These are phyloP conservation scores for Cyclostephanos invisitatus DNA, from an alignment of 108 stramenopile genomes.

Conservation along the genomic window DNA sequence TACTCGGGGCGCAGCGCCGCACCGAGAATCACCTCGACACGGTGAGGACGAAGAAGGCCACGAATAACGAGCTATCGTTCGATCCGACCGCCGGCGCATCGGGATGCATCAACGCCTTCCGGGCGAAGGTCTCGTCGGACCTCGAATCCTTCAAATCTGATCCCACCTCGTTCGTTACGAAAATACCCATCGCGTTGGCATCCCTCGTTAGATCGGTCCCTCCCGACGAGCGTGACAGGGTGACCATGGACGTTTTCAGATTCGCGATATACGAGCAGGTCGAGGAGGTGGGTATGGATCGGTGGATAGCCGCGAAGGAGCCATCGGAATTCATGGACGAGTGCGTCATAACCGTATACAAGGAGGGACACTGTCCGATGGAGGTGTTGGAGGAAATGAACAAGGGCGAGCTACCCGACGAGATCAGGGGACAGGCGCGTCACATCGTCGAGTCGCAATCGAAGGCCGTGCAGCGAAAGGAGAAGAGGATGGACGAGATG, in stretches of 20 bases:
- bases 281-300: constrained; percentile 79
- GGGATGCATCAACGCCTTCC: constrained; percentile 38
- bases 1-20: constrained; percentile 67
- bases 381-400: constrained; percentile 85
- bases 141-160: constrained; percentile 36
- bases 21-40: constrained; percentile 72
- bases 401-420: constrained; percentile 79
- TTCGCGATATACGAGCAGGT: constrained; percentile 86
- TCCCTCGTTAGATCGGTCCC: constrained; percentile 25
- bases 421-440: constrained; percentile 68
- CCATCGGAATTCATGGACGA: constrained; percentile 85
- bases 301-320: constrained; percentile 86
- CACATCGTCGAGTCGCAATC: constrained; percentile 61
- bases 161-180: constrained; percentile 14
- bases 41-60: constrained; percentile 33
- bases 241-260: constrained; percentile 85
- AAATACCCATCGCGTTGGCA: constrained; percentile 29
- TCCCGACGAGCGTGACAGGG: constrained; percentile 51
- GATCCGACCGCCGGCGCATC: constrained; percentile 33
- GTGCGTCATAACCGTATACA: constrained; percentile 71
- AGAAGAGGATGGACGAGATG: constrained; percentile 42
- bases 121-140: constrained; percentile 26
- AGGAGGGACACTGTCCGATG: constrained; percentile 78
- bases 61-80: constrained; percentile 14
- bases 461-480: constrained; percentile 49